A percentile compares a stretch with the other conserved stretches of the same genome.
phyloP scores from a whole-genome alignment of 345 rosid species.

The Turritis glabra region DNA sequence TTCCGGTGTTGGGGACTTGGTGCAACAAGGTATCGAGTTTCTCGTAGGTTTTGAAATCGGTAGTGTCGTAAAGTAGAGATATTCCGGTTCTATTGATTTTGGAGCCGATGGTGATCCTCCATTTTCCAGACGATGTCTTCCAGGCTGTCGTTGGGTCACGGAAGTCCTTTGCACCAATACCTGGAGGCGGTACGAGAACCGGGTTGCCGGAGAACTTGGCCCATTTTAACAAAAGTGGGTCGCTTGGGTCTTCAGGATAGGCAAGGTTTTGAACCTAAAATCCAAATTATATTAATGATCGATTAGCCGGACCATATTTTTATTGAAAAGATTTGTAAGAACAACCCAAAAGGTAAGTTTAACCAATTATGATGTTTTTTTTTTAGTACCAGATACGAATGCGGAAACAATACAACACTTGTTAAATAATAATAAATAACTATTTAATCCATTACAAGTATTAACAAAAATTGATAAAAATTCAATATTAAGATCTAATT shows the following conservation, averaged over 20 bases:
- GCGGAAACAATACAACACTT: background rate
- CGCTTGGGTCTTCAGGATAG: conserved; percentile 69
- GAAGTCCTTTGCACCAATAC: conserved; percentile 63
- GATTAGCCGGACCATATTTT: background rate
- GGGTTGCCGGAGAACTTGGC: conserved; percentile 71
- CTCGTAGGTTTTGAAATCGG: conserved; percentile 59
- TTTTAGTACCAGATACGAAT: background rate
- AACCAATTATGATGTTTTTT: background rate
- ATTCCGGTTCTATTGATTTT: conserved; percentile 69
- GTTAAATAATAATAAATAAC: background rate
- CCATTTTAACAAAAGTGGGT: conserved; percentile 79
- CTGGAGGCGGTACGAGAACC: conserved; percentile 70
- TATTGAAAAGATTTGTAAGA: background rate
- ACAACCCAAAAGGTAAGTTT: background rate
- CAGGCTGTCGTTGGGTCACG: conserved; percentile 99
- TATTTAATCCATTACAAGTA: background rate
- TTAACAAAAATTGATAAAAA: no score
- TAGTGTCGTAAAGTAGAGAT: conserved; percentile 72
- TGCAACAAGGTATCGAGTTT: conserved; percentile 46
- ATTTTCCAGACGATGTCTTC: conserved; percentile 71
- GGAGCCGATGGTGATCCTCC: conserved; percentile 80
- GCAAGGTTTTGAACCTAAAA: conserved; percentile 79
- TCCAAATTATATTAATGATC: background rate
- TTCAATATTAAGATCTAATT: background rate
- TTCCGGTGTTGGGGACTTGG: conserved; percentile 72